A percentile compares a stretch with the other conserved stretches of the same genome.
phyloP scores from a whole-genome alignment of 2,329 filamentous ascomycete genomes.

The Beauveria australis region DNA sequence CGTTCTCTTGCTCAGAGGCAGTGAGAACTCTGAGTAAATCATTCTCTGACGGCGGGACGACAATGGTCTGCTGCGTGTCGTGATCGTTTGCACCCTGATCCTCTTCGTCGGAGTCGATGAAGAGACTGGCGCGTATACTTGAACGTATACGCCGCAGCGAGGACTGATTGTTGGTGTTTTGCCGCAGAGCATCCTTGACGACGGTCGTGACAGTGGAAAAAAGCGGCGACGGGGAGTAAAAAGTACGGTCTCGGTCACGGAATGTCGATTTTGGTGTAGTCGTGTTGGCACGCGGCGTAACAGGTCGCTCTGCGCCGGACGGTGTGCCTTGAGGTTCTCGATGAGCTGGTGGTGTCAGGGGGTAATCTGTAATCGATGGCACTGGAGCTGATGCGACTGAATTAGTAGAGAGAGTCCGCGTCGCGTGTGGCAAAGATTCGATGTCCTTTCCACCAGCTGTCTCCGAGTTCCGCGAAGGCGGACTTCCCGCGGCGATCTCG shows the following conservation, averaged over 20 bases:
- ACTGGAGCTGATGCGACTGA: conserved; percentile 14
- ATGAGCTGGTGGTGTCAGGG: conserved; percentile 13
- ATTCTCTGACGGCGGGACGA: conserved; percentile 20
- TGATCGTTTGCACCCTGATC: conserved; percentile 20
- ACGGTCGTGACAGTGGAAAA: conserved; percentile 52
- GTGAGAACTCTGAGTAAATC: conserved; percentile 17
- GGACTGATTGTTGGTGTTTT: conserved; percentile 34
- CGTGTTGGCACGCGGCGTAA: conserved; percentile 21
- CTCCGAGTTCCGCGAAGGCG: not conserved
- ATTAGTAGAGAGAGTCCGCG: conserved; percentile 30
- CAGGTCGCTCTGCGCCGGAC: conserved; percentile 18
- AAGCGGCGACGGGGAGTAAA: conserved; percentile 52
- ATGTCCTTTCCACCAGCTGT: conserved; percentile 18
- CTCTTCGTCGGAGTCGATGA: conserved; percentile 37
- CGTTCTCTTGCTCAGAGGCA: conserved; percentile 13
- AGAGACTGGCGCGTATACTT: conserved; percentile 46
- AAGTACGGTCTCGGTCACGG: conserved; percentile 32
- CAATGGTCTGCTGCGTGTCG: conserved; percentile 14
- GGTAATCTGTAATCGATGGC: conserved; percentile 14
- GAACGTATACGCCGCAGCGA: conserved; percentile 40
- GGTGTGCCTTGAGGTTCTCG: not conserved
- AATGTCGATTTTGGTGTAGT: conserved; percentile 22
- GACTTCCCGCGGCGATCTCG: conserved; percentile 12
- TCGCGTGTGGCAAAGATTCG: conserved; percentile 26
- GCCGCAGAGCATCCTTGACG: conserved; percentile 45